Evolutionary conservation across 495 filamentous ascomycete species (phyloP).

Genomic region (Pseudotulostoma volvatum): DNA sequence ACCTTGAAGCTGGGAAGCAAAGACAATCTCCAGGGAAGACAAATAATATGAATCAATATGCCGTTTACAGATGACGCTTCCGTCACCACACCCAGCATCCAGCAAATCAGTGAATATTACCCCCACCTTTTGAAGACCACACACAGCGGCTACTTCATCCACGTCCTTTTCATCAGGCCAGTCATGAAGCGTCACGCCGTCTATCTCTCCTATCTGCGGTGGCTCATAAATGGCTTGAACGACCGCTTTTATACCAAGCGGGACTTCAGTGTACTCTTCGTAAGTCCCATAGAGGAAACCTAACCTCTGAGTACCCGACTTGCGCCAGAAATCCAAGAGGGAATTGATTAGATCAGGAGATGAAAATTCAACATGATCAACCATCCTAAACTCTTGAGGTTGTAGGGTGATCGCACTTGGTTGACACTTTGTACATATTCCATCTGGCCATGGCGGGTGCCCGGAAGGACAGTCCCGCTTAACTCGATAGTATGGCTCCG

Average conservation of each 20-base stretch:
- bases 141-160: conserved; percentile 64
- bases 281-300: conserved; percentile 88
- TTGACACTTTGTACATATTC: conserved; percentile 98
- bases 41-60: conserved; percentile 93
- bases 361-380: conserved; percentile 95
- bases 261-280: conserved; percentile 81
- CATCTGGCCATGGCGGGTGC: conserved; percentile 84
- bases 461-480: conserved; percentile 79
- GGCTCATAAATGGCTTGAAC: conserved; percentile 97
- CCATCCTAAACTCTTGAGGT: conserved; percentile 89
- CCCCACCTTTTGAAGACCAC: conserved; percentile 78
- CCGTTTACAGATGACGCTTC: conserved; percentile 80
- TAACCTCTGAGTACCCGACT: conserved; percentile 59
- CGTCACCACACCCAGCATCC: conserved; percentile 64
- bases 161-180: conserved; percentile 81
- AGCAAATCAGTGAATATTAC: conserved; percentile 92
- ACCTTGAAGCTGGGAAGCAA: conserved; percentile 75
- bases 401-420: conserved; percentile 93
- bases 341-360: conserved; percentile 66
- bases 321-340: conserved; percentile 81
- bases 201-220: conserved; percentile 78
- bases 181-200: conserved; percentile 71
- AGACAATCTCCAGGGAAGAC: conserved; percentile 79
- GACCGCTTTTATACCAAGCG: conserved; percentile 86
- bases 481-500: conserved; percentile 86